phyloP scores from a whole-genome alignment of 164 flowering plant genomes.

The Umbellularia californica region DNA sequence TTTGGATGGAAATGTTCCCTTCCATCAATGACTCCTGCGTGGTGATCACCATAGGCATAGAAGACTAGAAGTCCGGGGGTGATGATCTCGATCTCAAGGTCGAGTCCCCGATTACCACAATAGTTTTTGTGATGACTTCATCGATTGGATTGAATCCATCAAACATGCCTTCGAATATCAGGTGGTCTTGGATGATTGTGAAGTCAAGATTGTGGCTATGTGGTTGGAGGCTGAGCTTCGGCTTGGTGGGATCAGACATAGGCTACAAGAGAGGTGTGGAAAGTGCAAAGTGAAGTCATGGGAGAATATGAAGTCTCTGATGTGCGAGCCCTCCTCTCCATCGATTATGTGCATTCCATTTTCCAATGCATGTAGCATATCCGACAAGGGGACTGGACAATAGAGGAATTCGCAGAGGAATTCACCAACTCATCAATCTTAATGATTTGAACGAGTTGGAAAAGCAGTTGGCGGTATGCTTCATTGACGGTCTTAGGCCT shows the following conservation, averaged over 20 bases:
- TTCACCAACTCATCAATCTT: not conserved
- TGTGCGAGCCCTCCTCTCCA: not conserved
- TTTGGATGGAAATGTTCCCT: no score
- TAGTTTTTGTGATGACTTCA: no score
- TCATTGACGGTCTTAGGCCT: not conserved
- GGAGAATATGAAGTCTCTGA: slow-evolving; percentile 2
- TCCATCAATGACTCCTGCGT: no score
- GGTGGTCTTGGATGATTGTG: no score
- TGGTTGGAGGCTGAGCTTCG: not conserved
- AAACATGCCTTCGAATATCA: no score
- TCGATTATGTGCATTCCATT: not conserved
- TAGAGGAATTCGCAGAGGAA: not conserved
- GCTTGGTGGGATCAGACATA: not conserved
- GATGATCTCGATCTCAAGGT: no score
- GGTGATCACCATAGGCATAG: no score
- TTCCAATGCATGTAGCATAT: not conserved
- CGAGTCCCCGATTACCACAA: no score
- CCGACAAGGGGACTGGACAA: not conserved
- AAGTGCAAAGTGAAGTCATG: slow-evolving; percentile 2
- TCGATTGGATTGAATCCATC: no score
- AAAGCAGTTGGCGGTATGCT: not conserved
- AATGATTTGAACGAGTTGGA: not conserved
- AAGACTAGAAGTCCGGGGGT: no score
- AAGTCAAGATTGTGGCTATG: not conserved
- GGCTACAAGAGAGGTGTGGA: not conserved